A percentile compares a stretch with the other conserved stretches of the same genome.
phyloP scores from a whole-genome alignment of 495 filamentous ascomycete species.

The Platismatia glauca region DNA sequence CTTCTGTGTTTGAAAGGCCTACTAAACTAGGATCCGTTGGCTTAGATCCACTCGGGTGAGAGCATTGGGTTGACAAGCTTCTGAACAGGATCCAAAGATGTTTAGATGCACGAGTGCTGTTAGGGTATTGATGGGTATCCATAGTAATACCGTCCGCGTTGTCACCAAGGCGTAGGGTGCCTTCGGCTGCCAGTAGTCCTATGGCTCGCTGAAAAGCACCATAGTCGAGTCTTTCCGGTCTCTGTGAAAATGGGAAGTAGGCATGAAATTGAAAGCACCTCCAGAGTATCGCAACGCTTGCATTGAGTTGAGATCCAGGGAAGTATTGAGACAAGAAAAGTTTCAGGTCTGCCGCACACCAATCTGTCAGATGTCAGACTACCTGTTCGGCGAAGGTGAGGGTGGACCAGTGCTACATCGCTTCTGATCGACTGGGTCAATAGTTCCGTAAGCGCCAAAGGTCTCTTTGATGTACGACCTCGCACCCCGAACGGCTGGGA shows the following conservation, averaged over 20 bases:
- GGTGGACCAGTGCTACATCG: not conserved
- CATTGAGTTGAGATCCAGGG: not conserved
- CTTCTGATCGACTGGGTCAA: not conserved
- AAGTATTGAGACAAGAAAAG: not conserved
- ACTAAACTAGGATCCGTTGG: too few relatives aligned
- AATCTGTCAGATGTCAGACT: not conserved
- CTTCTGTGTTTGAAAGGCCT: not conserved
- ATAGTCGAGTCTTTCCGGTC: not conserved
- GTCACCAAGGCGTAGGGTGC: not conserved
- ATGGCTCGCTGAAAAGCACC: not conserved
- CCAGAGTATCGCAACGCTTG: not conserved
- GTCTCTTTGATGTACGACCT: not conserved
- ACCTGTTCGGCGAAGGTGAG: not conserved
- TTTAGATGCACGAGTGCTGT: not conserved
- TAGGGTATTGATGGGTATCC: not conserved
- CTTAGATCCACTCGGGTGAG: not conserved
- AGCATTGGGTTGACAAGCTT: not conserved
- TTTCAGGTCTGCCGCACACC: not conserved
- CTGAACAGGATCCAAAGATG: not conserved
- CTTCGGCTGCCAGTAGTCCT: not conserved
- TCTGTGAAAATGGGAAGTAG: not conserved
- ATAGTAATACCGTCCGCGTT: not conserved
- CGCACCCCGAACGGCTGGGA: not conserved
- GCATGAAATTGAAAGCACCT: conserved; percentile 1
- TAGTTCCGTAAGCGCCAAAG: not conserved